Evolutionary conservation across 2,329 filamentous ascomycete species (phyloP).

Genomic region (Aspergillus fischeri): DNA sequence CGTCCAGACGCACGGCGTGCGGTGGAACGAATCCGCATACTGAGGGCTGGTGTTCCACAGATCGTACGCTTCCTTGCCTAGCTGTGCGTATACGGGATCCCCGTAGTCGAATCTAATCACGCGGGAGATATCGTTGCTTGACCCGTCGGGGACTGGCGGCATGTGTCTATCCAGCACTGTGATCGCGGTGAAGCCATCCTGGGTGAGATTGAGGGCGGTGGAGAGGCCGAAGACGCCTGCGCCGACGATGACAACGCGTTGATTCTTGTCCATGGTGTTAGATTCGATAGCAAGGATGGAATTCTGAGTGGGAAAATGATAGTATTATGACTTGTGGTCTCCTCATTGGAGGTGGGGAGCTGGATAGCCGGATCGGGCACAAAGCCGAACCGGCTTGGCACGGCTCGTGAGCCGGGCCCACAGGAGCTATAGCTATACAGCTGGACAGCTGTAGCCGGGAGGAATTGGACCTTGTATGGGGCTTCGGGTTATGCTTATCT

Average conservation of each 20-base stretch:
- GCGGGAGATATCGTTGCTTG: constrained; percentile 39
- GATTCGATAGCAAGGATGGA: neutral
- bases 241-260: constrained; percentile 25
- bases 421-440: neutral
- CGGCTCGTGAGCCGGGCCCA: neutral
- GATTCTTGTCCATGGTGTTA: constrained; percentile 16
- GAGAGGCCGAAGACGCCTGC: constrained; percentile 26
- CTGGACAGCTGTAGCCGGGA: too few species aligned
- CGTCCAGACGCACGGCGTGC: constrained; percentile 22
- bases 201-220: constrained; percentile 20
- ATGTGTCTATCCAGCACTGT: constrained; percentile 31
- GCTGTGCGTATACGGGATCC: constrained; percentile 65
- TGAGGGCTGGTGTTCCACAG: constrained; percentile 52
- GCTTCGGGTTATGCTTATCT: neutral
- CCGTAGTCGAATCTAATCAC: constrained; percentile 61
- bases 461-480: neutral
- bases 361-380: neutral
- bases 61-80: constrained; percentile 67
- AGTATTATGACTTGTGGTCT: neutral
- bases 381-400: neutral
- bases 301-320: neutral
- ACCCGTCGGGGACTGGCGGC: constrained; percentile 35
- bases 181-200: constrained; percentile 25
- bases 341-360: neutral
- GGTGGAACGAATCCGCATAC: constrained; percentile 20